Percentiles rank a stretch among this genome's conserved stretches.
These are phyloP conservation scores for Vigna hirtella DNA, from an alignment of 306 rosid genomes.

Conservation along the genomic window DNA sequence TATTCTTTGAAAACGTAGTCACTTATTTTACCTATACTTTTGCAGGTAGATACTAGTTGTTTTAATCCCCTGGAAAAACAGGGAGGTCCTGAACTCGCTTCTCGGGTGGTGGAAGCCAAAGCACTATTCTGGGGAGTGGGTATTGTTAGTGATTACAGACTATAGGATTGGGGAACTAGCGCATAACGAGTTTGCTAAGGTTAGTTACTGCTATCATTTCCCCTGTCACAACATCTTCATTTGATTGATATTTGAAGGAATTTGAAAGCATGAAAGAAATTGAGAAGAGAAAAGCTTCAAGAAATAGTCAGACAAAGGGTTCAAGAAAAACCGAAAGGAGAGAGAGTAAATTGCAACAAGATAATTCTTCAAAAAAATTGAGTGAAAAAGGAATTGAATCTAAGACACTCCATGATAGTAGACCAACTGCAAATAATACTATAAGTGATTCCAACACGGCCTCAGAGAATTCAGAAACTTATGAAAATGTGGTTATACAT, in stretches of 20 bases:
- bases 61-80: constrained; percentile 27
- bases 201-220: constrained; percentile 47
- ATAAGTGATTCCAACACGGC: constrained; percentile 64
- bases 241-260: constrained; percentile 47
- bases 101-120: constrained; percentile 32
- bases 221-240: constrained; percentile 42
- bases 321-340: constrained; percentile 60
- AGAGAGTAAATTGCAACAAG: constrained; percentile 61
- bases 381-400: constrained; percentile 60
- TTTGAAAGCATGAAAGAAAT: constrained; percentile 72
- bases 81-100: constrained; percentile 24
- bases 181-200: constrained; percentile 25
- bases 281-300: constrained; percentile 68
- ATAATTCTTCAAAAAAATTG: constrained; percentile 57
- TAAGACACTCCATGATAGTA: constrained; percentile 54
- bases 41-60: constrained; percentile 41
- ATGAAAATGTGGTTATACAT: constrained; percentile 59
- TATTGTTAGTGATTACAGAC: constrained; percentile 31
- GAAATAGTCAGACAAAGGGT: constrained; percentile 64
- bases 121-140: constrained; percentile 41
- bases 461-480: constrained; percentile 64
- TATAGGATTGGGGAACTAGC: constrained; percentile 30
- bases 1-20: not conserved
- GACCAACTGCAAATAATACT: constrained; percentile 45
- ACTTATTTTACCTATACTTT: constrained; percentile 21